Conservation (phyloP, 2,329 filamentous ascomycete genomes). For the Sclerotinia nivalis region DNA sequence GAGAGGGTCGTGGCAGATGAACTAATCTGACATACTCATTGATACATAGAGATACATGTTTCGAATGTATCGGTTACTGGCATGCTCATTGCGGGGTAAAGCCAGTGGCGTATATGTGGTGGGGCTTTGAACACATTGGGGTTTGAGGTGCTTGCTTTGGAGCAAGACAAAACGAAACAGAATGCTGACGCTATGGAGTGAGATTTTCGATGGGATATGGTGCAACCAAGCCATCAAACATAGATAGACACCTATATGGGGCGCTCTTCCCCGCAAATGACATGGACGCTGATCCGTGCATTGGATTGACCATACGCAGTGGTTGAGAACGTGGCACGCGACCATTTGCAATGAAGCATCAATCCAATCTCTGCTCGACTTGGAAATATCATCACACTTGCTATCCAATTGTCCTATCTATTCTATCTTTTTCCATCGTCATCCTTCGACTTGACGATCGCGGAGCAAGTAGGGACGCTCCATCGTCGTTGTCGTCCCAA, state of each 20-base stretch:
- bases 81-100: constrained; percentile 18
- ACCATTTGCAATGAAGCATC: constrained; percentile 18
- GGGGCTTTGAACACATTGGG: neutral
- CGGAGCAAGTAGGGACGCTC: constrained; percentile 1
- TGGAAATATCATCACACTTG: constrained; percentile 1
- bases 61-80: constrained; percentile 10
- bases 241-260: neutral
- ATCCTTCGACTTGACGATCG: neutral
- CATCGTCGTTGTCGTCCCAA: constrained; percentile 12
- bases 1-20: constrained; percentile 1
- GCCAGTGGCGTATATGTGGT: constrained; percentile 15
- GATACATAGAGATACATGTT: constrained; percentile 6
- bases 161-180: constrained; percentile 15
- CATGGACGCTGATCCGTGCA: constrained; percentile 16
- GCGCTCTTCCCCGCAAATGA: constrained; percentile 19
- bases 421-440: neutral
- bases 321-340: constrained; percentile 17
- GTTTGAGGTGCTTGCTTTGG: neutral
- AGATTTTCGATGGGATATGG: constrained; percentile 1
- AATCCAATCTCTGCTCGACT: neutral
- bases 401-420: neutral
- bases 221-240: constrained; percentile 14
- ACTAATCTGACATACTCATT: constrained; percentile 6
- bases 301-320: constrained; percentile 6
- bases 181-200: neutral